A percentile compares a stretch with the other conserved stretches of the same genome.
phyloP scores from a whole-genome alignment of 2,329 filamentous ascomycete species.

The Rhytidhysteron rufulum region DNA sequence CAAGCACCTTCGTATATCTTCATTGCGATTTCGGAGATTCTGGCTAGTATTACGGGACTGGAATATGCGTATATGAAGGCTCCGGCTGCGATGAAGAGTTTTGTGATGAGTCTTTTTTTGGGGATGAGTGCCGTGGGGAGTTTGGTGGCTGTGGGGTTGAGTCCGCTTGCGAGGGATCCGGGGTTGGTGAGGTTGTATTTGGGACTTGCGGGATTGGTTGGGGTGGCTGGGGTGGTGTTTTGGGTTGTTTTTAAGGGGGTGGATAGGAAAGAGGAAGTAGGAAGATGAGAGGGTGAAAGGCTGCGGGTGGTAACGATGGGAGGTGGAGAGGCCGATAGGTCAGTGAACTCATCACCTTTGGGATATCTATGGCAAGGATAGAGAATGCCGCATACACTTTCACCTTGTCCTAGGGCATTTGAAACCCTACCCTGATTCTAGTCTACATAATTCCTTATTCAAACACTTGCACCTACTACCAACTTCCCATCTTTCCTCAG shows the following conservation, averaged over 20 bases:
- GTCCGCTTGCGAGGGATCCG: constrained; percentile 60
- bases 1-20: constrained; percentile 46
- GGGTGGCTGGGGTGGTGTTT: constrained; percentile 51
- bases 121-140: constrained; percentile 58
- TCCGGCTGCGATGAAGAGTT: constrained; percentile 45
- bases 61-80: constrained; percentile 48
- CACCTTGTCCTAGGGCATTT: too few relatives aligned
- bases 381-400: too few relatives aligned
- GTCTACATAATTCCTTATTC: too few relatives aligned
- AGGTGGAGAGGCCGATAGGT: too few relatives aligned
- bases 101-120: constrained; percentile 55
- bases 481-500: too few relatives aligned
- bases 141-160: constrained; percentile 59
- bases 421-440: too few relatives aligned
- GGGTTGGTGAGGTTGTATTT: constrained; percentile 65
- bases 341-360: too few relatives aligned
- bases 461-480: too few relatives aligned
- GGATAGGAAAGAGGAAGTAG: constrained; percentile 5
- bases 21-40: constrained; percentile 44
- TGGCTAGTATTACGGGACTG: constrained; percentile 46
- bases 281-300: too few relatives aligned
- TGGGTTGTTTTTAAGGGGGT: constrained; percentile 44
- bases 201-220: constrained; percentile 51
- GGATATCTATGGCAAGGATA: too few relatives aligned
- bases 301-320: too few relatives aligned